Evolutionary conservation across 1,139 yeast species (phyloP).

Genomic region (Lodderomyces theae): DNA sequence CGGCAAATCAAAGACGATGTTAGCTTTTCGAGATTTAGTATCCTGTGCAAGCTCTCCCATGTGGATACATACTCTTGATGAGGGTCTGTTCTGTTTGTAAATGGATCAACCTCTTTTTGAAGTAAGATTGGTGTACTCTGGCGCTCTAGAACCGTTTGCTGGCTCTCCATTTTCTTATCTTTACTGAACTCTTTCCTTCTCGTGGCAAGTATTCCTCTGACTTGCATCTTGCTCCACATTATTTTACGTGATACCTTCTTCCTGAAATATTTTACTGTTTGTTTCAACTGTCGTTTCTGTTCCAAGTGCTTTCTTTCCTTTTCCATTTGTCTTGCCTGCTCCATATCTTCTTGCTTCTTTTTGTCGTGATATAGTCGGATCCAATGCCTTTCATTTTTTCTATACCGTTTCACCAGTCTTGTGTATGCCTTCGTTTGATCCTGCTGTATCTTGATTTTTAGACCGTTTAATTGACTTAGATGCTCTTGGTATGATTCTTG

Average conservation of each 20-base stretch:
- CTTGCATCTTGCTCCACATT: no score
- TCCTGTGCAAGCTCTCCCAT: no score
- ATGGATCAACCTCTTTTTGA: no score
- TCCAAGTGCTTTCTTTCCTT: neutral
- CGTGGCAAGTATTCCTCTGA: no score
- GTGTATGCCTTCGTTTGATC: slow-evolving; percentile 1
- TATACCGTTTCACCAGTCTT: neutral
- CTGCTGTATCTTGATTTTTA: neutral
- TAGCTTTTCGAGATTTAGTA: no score
- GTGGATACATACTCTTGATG: no score
- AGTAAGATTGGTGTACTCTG: no score
- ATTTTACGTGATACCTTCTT: neutral
- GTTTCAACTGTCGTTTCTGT: neutral
- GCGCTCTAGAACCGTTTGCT: no score
- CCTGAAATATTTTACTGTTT: neutral
- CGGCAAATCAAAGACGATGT: no score
- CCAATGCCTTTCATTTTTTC: neutral
- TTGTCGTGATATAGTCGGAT: neutral
- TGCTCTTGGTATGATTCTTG: neutral
- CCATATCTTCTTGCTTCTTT: neutral
- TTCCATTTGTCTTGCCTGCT: neutral
- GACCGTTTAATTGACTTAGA: neutral
- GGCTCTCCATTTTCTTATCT: no score
- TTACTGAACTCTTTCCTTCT: no score
- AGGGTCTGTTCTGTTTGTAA: no score